A percentile compares a stretch with the other conserved stretches of the same genome.
phyloP scores from a whole-genome alignment of 2,329 filamentous ascomycete genomes.

The Aspergillus sp. region DNA sequence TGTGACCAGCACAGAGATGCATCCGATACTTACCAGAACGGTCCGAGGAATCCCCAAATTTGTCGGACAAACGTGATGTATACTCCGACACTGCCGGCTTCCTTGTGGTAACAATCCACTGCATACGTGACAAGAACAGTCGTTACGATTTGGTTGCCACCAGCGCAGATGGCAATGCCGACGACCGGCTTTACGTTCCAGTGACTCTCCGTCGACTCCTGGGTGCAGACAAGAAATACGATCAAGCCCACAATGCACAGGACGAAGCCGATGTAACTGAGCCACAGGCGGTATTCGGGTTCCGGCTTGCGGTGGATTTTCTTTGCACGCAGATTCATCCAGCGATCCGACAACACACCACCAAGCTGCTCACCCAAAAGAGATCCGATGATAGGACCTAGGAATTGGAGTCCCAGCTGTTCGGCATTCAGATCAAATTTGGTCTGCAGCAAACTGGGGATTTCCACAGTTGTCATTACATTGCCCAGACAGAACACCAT shows the following conservation, averaged over 20 bases:
- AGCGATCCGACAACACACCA: constrained; percentile 57
- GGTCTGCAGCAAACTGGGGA: constrained; percentile 58
- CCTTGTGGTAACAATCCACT: constrained; percentile 59
- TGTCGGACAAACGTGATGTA: constrained; percentile 60
- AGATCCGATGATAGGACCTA: constrained; percentile 60
- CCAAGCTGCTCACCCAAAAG: constrained; percentile 63
- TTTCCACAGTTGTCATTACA: constrained; percentile 60
- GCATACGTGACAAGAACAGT: constrained; percentile 63
- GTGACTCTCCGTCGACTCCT: constrained; percentile 46
- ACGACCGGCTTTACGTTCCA: constrained; percentile 62
- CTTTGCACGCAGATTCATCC: constrained; percentile 52
- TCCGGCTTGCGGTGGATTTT: constrained; percentile 41
- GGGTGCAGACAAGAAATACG: constrained; percentile 58
- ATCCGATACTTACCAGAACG: constrained; percentile 37
- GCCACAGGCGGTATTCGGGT: constrained; percentile 61
- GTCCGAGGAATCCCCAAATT: constrained; percentile 42
- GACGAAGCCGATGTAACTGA: constrained; percentile 57
- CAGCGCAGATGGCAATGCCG: constrained; percentile 55
- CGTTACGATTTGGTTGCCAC: constrained; percentile 64
- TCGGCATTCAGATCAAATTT: constrained; percentile 61
- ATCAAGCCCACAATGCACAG: constrained; percentile 57
- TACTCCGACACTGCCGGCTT: constrained; percentile 61
- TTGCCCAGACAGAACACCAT: constrained; percentile 60
- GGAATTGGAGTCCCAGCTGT: constrained; percentile 61
- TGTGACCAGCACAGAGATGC: neutral